Evolutionary conservation across 1,284 basidiomycete species (phyloP), one percentile per base, ranked within the genome.

Genomic region (Fistulinella cinereoalba): DNA sequence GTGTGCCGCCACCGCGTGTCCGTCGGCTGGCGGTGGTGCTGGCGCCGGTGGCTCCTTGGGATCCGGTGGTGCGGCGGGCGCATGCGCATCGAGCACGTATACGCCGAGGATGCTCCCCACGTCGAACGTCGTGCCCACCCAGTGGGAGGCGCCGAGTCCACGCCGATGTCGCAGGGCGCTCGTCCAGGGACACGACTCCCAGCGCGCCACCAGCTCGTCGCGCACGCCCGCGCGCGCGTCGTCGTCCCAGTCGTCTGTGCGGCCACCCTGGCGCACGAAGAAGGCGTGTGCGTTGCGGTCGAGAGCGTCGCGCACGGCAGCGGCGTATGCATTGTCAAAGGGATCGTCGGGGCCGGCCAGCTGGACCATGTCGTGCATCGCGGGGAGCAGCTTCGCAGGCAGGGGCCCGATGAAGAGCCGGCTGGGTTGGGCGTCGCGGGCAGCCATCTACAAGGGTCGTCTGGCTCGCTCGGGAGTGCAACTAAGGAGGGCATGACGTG

Each of bases 91-190:
- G 27, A 65, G 65, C 31, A 69, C 49, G 41, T 49, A 60, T 32
- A 65, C 63, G 15, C 66, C 66, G 25, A 65, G 56, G 41, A 65
- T 53, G 16, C 76, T 74, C 3, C 88, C 88, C 33, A 91, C 72
- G 56, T 88, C 83, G 55, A 91, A 91, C 46, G 80, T 86, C 15
- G 71, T 73, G 23, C 88, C 86, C 21, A 87, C 73, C 88, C 88
- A 90, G 34, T 68, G 69, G 29, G 66, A 28, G 62, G 53, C 18
- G 55, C 55, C 22, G 68, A 62, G 41, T 12, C 46, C 41, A 64
- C 33, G 31, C 6, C 70, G 66, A 18, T 61, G 66, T 25, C 57
- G 67, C 62, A 76, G 71, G n/a, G 76, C 65, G 25, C 62, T 62
- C 6, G 74, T 77, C 85, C 85, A 88, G 46, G 82, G 79, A 47